Evolutionary conservation across 306 rosid genomes (phyloP), one percentile per base, ranked within the genome.

Genomic region (Citrullus amarus): DNA sequence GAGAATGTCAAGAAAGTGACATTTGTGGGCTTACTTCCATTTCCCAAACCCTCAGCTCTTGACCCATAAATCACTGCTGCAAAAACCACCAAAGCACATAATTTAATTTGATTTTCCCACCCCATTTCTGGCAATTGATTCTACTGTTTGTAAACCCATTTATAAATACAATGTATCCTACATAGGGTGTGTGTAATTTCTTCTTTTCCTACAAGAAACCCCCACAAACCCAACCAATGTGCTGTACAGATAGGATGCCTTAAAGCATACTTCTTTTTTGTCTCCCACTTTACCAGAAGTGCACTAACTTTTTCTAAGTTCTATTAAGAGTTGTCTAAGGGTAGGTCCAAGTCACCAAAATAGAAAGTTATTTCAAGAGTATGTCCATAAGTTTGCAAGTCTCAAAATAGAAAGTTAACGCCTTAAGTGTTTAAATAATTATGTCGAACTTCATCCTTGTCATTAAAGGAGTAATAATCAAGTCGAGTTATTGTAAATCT

Each of bases 1-100:
- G 68, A 57, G 54, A 59, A 77, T 22, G 79, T 55, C 8, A 77
- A 59, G 32, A 39, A 77, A 39, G 79, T 71, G 5, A 69, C 56
- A 69, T 69, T 41, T 0, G 9, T n/a, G 51, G 28, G 56, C 55
- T 2, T n/a, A 9, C 55, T 56, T 54, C 39, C 79, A 58, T 77
- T 77, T 38, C 36, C 10, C 18, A 54, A 32, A 53, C 38, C 50
- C 9, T 54, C 48, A 4, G 62, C 78, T 17, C 28, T 34, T n/a
- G 51, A 55, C 46, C 30, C 79, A 55, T 13, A 25, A 25, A 75
- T 6, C 28, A 20, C 10, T 2, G 46, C 51, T 4, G n/a, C 30
- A 17, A 75, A 54, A 32, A 75, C 34, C 15, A 75, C 6, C 66
- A 75, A 14, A 15, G 22, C 13, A 16, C 43, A 14, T 9, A 72